Evolutionary conservation across 2,329 filamentous ascomycete genomes (phyloP).

Genomic region (Alternaria conjuncta): DNA sequence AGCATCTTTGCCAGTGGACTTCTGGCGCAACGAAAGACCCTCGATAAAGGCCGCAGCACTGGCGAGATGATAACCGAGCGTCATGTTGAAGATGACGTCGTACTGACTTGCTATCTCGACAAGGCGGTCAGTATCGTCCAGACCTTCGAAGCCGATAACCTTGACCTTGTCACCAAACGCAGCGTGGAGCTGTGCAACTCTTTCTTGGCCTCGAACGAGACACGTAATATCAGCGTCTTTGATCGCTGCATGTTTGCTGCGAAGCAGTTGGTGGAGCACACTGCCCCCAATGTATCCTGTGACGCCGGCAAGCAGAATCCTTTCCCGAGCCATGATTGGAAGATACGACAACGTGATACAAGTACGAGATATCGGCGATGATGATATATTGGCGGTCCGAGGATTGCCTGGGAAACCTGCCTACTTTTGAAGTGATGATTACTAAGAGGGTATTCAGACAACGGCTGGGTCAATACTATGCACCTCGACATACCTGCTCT

Average conservation of each 20-base stretch:
- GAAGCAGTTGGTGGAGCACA: neutral
- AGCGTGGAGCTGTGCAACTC: neutral
- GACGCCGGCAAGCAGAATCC: neutral
- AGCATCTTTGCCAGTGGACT: neutral
- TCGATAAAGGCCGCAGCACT: neutral
- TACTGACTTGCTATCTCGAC: constrained; percentile 4
- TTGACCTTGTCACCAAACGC: neutral
- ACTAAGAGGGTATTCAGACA: neutral
- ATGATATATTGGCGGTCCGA: neutral
- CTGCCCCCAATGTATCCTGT: constrained; percentile 2
- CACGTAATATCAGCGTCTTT: neutral
- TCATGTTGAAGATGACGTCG: constrained; percentile 1
- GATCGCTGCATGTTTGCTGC: neutral
- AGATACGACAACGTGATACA: neutral
- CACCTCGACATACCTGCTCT: neutral
- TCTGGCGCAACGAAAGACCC: neutral
- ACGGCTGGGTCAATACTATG: neutral
- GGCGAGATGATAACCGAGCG: neutral
- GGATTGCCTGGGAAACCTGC: neutral
- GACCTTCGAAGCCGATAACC: neutral
- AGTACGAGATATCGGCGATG: neutral
- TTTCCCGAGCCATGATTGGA: neutral
- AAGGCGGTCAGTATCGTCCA: neutral
- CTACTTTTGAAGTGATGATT: neutral
- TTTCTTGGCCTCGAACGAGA: neutral